A percentile compares a stretch with the other conserved stretches of the same genome.
Evolutionary conservation across 106 monocot species (phyloP).

Genomic region (Triglochin maritima): DNA sequence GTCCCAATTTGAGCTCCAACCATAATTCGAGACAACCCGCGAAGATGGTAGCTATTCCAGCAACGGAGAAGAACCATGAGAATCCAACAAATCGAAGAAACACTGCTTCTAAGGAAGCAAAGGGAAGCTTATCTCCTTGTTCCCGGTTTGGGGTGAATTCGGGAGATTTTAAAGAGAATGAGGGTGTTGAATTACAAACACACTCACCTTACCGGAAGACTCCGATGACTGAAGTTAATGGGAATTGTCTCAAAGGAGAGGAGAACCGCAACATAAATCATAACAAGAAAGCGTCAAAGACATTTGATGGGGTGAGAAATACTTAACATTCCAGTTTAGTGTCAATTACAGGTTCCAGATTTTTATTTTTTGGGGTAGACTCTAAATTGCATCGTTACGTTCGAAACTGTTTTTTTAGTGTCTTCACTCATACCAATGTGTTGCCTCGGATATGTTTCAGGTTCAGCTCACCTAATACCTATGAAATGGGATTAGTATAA

Average conservation of each 20-base stretch:
- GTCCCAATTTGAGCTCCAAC: slow-evolving; percentile 1
- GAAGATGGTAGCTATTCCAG: slow-evolving; percentile 84
- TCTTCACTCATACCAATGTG: too few relatives aligned
- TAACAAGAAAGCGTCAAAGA: background rate
- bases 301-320: background rate
- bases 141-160: slow-evolving; percentile 39
- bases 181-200: slow-evolving; percentile 5
- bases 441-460: too few relatives aligned
- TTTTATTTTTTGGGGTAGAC: background rate
- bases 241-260: slow-evolving; percentile 29
- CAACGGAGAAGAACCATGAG: slow-evolving; percentile 37
- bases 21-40: slow-evolving; percentile 40
- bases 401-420: too few relatives aligned
- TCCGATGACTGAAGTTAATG: slow-evolving; percentile 80
- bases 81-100: background rate
- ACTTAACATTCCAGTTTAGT: background rate
- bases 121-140: slow-evolving; percentile 35
- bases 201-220: slow-evolving; percentile 51
- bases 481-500: too few relatives aligned
- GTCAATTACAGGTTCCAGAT: slow-evolving; percentile 2
- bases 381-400: background rate
- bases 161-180: slow-evolving; percentile 37
- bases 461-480: too few relatives aligned
- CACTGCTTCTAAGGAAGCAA: background rate
- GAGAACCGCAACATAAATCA: slow-evolving; percentile 1